Evolutionary conservation across 345 rosid species (phyloP), one percentile per base, ranked within the genome.

Genomic region (Rhodomyrtus tomentosa): DNA sequence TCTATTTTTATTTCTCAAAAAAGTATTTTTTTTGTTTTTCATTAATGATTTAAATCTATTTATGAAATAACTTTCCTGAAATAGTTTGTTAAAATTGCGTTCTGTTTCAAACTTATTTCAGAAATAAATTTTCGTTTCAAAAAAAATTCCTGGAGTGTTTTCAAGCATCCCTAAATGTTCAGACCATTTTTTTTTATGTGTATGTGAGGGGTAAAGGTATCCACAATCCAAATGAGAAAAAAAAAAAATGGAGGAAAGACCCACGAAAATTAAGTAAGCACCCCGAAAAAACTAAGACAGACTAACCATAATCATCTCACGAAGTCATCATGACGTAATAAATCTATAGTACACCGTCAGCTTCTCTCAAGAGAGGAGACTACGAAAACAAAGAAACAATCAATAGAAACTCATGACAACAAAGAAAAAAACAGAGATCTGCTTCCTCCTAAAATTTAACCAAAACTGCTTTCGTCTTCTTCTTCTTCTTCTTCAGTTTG

Each of bases 401-500:
- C 53, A 12, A 25, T 80, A 15, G 56, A 27, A 27, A 81, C 82
- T 50, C 76, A 32, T 1, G 45, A 68, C 42, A 18, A 62, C 13
- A 10, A 55, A 22, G 22, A 52, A 53, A n/a, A 13, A 32, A 32
- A 36, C n/a, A 54, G 14, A 15, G 15, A 56, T 42, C 52, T 10
- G 50, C 50, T 56, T n/a, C 21, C 32, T 55, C 29, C 84, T 83
- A 27, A 40, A 53, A 56, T 42, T 48, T 83, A 56, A 83, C 22
- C 50, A 38, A 38, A 40, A 40, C 74, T 36, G 21, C 84, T 82
- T 82, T 27, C 18, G 21, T 21, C 56, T 22, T 21, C 56, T 27
- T 29, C 40, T 15, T 25, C 76, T 27, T 38, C 40, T 82, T 82
- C 38, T 85, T 89, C 86, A 92, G 85, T 89, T 87, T 50, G 93